A percentile compares a stretch with the other conserved stretches of the same genome.
These are phyloP conservation scores for Paramecium pentaurelia DNA, from an alignment of 73 alveolate species.

Conservation along the genomic window DNA sequence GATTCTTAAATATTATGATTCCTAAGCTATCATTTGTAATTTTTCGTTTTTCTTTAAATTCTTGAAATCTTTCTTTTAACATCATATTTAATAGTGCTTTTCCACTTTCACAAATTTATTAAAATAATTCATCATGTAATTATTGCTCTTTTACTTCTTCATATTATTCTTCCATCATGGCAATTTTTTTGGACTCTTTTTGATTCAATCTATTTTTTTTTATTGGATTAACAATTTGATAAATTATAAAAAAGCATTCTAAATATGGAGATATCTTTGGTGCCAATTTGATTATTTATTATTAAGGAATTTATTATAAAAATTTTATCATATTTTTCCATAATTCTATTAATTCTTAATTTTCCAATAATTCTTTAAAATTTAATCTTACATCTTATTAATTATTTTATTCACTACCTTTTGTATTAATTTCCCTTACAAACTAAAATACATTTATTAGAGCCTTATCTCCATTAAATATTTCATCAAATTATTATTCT, in stretches of 20 bases:
- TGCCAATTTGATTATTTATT: background rate
- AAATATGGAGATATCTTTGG: background rate
- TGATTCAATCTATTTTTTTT: background rate
- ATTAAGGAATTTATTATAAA: background rate
- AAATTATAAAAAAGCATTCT: background rate
- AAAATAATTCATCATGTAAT: background rate
- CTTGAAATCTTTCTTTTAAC: background rate
- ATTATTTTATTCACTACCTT: background rate
- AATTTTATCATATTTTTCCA: background rate
- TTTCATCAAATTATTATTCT: background rate
- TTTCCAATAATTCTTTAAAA: background rate
- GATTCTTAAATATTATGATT: conserved; percentile 32
- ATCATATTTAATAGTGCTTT: background rate
- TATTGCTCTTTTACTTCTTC: background rate
- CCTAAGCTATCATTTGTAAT: conserved; percentile 27
- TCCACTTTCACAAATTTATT: background rate
- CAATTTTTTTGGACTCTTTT: background rate
- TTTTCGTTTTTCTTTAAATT: background rate
- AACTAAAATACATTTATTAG: background rate
- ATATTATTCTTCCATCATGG: background rate
- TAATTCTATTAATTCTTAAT: background rate
- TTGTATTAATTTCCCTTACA: background rate
- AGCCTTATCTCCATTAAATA: background rate
- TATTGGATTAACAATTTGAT: background rate
- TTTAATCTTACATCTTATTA: background rate